Percentiles rank a stretch among this genome's conserved stretches.
Conservation (phyloP, 108 stramenopile genomes). For the Thalassiosira profunda region DNA sequence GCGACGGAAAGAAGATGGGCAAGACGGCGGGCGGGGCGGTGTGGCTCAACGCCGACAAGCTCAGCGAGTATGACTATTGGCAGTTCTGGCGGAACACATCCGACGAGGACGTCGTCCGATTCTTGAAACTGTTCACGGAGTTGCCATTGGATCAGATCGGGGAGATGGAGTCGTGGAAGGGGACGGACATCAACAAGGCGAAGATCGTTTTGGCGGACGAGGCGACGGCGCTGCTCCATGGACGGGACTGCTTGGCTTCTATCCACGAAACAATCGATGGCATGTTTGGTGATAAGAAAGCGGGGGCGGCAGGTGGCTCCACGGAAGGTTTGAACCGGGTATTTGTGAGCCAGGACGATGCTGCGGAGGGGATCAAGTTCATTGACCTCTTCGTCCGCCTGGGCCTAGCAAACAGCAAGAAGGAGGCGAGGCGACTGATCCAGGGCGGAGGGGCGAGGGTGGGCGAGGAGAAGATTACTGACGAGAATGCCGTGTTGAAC, state of each 20-base stretch:
- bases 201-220: conserved; percentile 97
- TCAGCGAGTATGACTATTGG: conserved; percentile 98
- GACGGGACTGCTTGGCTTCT: conserved; percentile 73
- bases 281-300: conserved; percentile 71
- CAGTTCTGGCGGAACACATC: conserved; percentile 98
- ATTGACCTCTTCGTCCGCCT: conserved; percentile 88
- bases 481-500: conserved; percentile 66
- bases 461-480: conserved; percentile 66
- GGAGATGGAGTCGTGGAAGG: conserved; percentile 63
- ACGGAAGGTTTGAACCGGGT: conserved; percentile 75
- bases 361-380: conserved; percentile 58
- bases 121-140: conserved; percentile 96
- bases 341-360: conserved; percentile 51
- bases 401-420: conserved; percentile 87
- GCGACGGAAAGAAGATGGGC: conserved; percentile 99
- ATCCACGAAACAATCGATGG: conserved; percentile 91
- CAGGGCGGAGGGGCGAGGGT: conserved; percentile 91
- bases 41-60: conserved; percentile 94
- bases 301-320: conserved; percentile 37
- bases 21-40: conserved; percentile 98
- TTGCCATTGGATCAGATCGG: conserved; percentile 88
- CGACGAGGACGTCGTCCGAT: conserved; percentile 95
- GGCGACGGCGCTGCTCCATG: conserved; percentile 94
- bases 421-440: conserved; percentile 95
- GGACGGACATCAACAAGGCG: conserved; percentile 92